phyloP scores from a whole-genome alignment of 768 basidiomycete species.

The Kwoniella dejecticola region DNA sequence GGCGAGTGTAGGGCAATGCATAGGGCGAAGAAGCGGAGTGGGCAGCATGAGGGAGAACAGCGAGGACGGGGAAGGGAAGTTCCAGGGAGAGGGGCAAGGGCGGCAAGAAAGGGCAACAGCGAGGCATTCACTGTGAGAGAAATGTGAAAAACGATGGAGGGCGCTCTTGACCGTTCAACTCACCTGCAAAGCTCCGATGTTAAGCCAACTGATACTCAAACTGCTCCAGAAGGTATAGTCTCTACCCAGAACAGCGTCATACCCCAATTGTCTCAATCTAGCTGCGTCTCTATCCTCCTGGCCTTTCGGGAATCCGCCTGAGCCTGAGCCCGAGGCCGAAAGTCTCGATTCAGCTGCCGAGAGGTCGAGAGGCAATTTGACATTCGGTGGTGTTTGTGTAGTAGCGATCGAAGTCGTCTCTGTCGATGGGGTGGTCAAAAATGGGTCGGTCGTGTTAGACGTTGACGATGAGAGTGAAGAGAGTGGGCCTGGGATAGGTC shows the following conservation, averaged over 20 bases:
- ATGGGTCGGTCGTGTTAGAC: not conserved
- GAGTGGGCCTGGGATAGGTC: constrained; percentile 37
- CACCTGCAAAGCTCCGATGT: constrained; percentile 49
- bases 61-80: no score
- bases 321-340: not conserved
- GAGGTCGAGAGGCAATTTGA: constrained; percentile 1
- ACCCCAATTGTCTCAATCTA: constrained; percentile 50
- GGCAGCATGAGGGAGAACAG: no score
- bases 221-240: constrained; percentile 55
- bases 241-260: constrained; percentile 51
- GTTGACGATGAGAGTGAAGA: constrained; percentile 5
- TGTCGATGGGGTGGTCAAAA: not conserved
- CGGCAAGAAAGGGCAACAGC: no score
- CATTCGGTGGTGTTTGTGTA: not conserved
- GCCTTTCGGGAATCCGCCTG: constrained; percentile 6
- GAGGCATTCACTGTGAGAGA: no score
- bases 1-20: no score
- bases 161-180: no score
- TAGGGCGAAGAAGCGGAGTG: no score
- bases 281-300: constrained; percentile 39
- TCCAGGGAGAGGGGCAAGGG: no score
- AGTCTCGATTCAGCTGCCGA: constrained; percentile 6
- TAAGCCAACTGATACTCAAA: constrained; percentile 47
- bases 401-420: not conserved
- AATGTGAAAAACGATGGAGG: no score